These are phyloP conservation scores for Arachnopeziza araneosa DNA, from an alignment of 2,329 filamentous ascomycete genomes.

Conservation along the genomic window DNA sequence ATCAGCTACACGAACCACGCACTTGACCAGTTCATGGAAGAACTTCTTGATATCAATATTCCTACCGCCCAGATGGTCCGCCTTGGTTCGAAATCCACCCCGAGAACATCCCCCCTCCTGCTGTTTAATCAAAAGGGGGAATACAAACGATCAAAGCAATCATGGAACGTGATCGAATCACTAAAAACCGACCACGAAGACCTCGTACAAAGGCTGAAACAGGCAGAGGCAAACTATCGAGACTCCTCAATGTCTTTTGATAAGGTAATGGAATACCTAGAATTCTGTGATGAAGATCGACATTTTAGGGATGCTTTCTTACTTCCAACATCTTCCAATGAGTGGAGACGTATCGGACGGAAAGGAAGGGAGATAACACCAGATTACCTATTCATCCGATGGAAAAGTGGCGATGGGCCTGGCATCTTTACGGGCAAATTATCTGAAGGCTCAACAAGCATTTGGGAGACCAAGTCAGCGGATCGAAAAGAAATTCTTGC, in stretches of 20 bases:
- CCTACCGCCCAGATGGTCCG: conserved; percentile 21
- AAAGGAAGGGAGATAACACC: conserved; percentile 39
- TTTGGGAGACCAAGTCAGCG: conserved; percentile 48
- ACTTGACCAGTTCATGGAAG: conserved; percentile 29
- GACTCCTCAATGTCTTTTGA: conserved; percentile 12
- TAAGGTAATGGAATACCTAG: conserved; percentile 38
- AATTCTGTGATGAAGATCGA: conserved; percentile 46
- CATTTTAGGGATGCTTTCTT: conserved; percentile 52
- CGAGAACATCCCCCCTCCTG: conserved; percentile 41
- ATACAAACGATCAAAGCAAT: conserved; percentile 26
- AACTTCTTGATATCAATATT: conserved; percentile 22
- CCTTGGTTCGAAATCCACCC: conserved; percentile 44
- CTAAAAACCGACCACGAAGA: conserved; percentile 33
- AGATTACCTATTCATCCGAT: conserved; percentile 49
- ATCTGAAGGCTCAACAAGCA: conserved; percentile 25
- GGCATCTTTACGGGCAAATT: conserved; percentile 35
- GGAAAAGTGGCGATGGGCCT: conserved; percentile 39
- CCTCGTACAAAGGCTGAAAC: conserved; percentile 23
- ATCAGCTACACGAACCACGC: conserved; percentile 36
- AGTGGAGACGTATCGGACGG: conserved; percentile 41
- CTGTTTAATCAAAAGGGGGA: conserved; percentile 39
- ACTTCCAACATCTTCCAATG: conserved; percentile 40
- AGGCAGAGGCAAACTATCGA: conserved; percentile 16
- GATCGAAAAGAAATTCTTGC: conserved; percentile 34
- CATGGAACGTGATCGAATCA: conserved; percentile 39